These are phyloP conservation scores for Waitea zeae DNA, from an alignment of 1,284 basidiomycete genomes.

Conservation along the genomic window DNA sequence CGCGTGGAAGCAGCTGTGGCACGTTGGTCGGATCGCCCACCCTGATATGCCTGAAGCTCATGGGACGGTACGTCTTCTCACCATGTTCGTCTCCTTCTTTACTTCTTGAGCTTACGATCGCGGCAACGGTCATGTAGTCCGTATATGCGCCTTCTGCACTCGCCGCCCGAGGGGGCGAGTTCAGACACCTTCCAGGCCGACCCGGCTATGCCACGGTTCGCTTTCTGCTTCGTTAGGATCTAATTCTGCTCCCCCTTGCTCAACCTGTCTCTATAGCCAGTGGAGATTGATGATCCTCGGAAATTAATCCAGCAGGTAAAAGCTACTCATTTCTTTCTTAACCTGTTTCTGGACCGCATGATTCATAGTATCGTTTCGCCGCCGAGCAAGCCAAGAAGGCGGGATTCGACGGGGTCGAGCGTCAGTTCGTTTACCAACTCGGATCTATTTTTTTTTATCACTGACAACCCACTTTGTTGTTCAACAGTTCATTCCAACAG, in stretches of 20 bases:
- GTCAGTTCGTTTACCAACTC: no score
- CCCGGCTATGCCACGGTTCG: neutral
- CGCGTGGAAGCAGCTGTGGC: no score
- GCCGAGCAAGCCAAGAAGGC: neutral
- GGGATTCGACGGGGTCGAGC: conserved; percentile 6
- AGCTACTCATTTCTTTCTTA: neutral
- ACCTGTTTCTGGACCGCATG: no score
- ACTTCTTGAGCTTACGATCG: no score
- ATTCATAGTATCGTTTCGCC: neutral
- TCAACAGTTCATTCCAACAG: no score
- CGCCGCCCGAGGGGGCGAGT: neutral
- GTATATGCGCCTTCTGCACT: neutral
- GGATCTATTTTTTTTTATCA: no score
- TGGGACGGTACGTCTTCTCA: neutral
- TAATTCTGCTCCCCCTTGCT: no score
- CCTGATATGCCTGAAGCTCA: neutral
- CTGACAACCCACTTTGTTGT: no score
- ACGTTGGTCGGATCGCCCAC: neutral
- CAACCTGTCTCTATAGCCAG: no score
- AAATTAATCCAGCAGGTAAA: neutral
- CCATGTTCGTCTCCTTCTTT: no score
- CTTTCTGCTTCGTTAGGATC: no score
- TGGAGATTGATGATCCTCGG: neutral
- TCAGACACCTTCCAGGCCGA: neutral
- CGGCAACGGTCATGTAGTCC: no score